Conservation (phyloP, 2,329 filamentous ascomycete genomes). For the Neurospora crassa region DNA sequence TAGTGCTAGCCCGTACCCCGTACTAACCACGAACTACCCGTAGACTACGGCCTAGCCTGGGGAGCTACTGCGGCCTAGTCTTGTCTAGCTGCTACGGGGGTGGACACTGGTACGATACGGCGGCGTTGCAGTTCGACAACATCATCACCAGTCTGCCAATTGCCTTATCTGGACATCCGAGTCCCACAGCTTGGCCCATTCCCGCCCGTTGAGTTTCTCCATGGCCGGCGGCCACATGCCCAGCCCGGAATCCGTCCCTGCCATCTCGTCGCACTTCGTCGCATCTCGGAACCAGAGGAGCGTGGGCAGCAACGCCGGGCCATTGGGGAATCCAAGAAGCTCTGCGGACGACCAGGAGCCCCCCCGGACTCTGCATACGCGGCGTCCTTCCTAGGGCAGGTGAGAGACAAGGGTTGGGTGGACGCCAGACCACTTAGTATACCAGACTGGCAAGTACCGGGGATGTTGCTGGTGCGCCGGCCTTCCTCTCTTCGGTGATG, state of each 20-base stretch:
- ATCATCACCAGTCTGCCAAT: neutral
- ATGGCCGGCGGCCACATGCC: neutral
- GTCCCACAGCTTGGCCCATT: neutral
- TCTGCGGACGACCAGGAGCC: neutral
- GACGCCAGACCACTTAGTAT: neutral
- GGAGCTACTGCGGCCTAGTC: neutral
- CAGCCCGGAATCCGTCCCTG: neutral
- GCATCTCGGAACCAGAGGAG: neutral
- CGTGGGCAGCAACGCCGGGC: neutral
- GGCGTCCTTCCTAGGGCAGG: neutral
- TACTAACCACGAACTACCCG: neutral
- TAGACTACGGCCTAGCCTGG: neutral
- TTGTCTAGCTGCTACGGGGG: neutral
- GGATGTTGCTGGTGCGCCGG: neutral
- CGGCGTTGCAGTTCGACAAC: neutral
- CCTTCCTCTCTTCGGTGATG: conserved; percentile 7
- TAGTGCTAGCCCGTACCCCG: neutral
- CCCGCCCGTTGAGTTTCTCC: neutral
- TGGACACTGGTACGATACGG: neutral
- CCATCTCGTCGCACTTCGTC: neutral
- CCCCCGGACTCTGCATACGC: neutral
- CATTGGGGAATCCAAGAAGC: neutral
- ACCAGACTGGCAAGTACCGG: neutral
- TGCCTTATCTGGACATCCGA: neutral
- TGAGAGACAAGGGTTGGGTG: neutral